Conservation (phyloP, 2,329 filamentous ascomycete genomes). For the Clarireedia hainanense region DNA sequence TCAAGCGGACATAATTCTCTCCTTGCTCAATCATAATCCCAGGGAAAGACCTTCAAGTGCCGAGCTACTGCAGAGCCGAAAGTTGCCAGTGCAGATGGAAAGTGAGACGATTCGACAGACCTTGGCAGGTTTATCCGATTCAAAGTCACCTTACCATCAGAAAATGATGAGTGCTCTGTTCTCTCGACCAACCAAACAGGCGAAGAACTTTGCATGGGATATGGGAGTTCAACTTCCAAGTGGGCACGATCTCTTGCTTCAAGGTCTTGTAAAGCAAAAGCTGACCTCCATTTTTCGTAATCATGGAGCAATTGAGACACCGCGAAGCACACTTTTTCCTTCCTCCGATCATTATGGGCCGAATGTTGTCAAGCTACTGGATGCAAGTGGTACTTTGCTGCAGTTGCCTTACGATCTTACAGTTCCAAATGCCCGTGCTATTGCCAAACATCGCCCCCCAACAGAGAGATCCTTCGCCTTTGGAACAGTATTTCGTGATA, state of each 20-base stretch:
- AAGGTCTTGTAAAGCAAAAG: slow-evolving; percentile 65
- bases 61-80: slow-evolving; percentile 77
- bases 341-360: slow-evolving; percentile 68
- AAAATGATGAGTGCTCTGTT: slow-evolving; percentile 87
- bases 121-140: slow-evolving; percentile 72
- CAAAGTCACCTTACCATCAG: slow-evolving; percentile 78
- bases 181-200: slow-evolving; percentile 59
- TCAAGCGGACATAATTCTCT: slow-evolving; percentile 71
- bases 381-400: slow-evolving; percentile 76
- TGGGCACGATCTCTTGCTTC: slow-evolving; percentile 57
- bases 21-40: slow-evolving; percentile 74
- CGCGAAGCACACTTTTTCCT: slow-evolving; percentile 71
- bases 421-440: slow-evolving; percentile 74
- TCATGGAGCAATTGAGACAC: slow-evolving; percentile 80
- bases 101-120: slow-evolving; percentile 83
- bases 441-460: slow-evolving; percentile 64
- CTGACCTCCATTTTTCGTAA: slow-evolving; percentile 73
- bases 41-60: slow-evolving; percentile 73
- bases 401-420: slow-evolving; percentile 94
- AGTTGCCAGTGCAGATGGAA: slow-evolving; percentile 84
- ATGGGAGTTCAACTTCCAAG: slow-evolving; percentile 51
- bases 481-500: slow-evolving; percentile 78
- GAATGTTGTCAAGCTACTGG: slow-evolving; percentile 73
- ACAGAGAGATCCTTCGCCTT: slow-evolving; percentile 78
- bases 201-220: slow-evolving; percentile 77